Evolutionary conservation across 768 basidiomycete genomes (phyloP), one percentile per base, ranked within the genome.

Genomic region (Hortiboletus flavorubellus): DNA sequence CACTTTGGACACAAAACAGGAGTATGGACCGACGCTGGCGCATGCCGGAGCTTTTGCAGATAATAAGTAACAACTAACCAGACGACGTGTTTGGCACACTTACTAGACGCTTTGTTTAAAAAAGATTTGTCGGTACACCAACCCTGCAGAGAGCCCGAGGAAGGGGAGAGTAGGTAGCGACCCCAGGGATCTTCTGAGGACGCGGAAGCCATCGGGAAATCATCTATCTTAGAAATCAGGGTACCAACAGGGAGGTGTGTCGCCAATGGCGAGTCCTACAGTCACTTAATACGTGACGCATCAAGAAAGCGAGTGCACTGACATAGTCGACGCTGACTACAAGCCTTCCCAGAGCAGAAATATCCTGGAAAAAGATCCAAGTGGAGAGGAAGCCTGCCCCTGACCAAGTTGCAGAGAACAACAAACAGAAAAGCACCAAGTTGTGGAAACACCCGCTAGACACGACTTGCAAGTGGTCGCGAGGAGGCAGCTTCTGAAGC

Each of bases 371-470:
- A 15, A 75, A 60, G 38, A 74, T 53, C 46, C 66, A 59, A 57
- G 72, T 65, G 10, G 72, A 52, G 35, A 64, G 12, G 10, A 44
- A 52, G 0, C 70, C 70, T 8, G 70, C 51, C 3, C 73, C 72
- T 15, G 61, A 58, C 53, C 71, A 71, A n/a, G 75, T 64, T 14
- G 75, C 49, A 6, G 70, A 59, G 3, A 74, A 56, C 16, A 88
- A 71, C 8, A 82, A 30, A 45, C 77, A 65, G 74, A 79, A 87
- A 38, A 86, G 75, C 5, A 84, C 54, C 11, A 91, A 65, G 64
- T 93, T 95, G 69, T 93, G 89, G 59, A 85, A 88, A 16, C 90
- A 84, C 3, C 92, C 92, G 2, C 87, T 83, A 8, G 87, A 77
- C 33, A 85, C 76, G 46, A 94, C 75, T 15, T 86, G 80, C n/a